phyloP scores from a whole-genome alignment of 495 filamentous ascomycete genomes.

The Elaphomyces granulatus region DNA sequence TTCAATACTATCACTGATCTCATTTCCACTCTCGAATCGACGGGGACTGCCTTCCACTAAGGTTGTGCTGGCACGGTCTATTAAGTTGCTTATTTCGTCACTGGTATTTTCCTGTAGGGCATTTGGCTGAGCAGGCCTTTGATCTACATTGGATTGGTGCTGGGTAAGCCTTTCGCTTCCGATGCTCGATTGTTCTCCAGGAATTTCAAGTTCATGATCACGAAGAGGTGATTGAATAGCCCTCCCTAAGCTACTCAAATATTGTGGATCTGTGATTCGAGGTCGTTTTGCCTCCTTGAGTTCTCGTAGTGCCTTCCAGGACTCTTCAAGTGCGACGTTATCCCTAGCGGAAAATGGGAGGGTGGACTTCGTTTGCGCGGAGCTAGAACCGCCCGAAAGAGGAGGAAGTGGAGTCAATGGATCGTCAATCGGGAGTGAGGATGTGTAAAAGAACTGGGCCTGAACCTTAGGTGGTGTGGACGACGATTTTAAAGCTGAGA shows the following conservation, averaged over 20 bases:
- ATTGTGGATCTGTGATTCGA: not conserved
- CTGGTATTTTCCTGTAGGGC: not conserved
- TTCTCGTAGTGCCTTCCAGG: conserved; percentile 47
- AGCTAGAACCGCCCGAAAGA: conserved; percentile 35
- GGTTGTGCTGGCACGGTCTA: not conserved
- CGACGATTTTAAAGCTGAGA: conserved; percentile 19
- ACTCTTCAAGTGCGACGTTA: conserved; percentile 55
- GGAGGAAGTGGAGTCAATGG: conserved; percentile 55
- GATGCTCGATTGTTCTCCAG: not conserved
- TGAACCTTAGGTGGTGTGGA: conserved; percentile 33
- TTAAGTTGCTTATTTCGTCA: not conserved
- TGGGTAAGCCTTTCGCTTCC: not conserved
- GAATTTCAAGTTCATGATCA: not conserved
- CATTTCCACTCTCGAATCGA: not conserved
- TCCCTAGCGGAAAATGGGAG: conserved; percentile 66
- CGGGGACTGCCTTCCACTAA: not conserved
- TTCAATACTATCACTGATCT: not conserved
- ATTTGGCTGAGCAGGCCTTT: not conserved
- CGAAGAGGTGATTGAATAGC: too few species aligned
- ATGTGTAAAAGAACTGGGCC: conserved; percentile 72
- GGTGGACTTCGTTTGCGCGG: conserved; percentile 35
- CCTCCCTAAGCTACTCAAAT: not conserved
- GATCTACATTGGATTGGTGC: too few species aligned
- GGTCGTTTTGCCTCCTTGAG: conserved; percentile 17
- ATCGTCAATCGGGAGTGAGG: conserved; percentile 65